These are phyloP conservation scores for Yamadazyma atlantica DNA, from an alignment of 1,139 yeast species.

Conservation along the genomic window DNA sequence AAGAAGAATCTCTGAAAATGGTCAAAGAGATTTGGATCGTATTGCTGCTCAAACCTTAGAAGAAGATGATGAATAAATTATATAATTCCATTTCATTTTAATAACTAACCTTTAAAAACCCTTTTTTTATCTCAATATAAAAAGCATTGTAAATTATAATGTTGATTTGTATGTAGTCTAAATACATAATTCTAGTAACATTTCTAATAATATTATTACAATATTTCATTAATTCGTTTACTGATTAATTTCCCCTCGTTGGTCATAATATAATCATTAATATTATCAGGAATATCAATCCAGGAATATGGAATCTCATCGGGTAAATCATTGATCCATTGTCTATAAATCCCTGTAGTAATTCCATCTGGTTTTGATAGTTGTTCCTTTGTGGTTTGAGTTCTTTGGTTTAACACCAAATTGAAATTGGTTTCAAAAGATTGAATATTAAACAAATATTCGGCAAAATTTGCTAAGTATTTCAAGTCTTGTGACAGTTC, in stretches of 20 bases:
- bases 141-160: slow-evolving; percentile 20
- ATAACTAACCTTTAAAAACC: slow-evolving; percentile 1
- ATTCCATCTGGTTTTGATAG: slow-evolving; percentile 51
- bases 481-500: slow-evolving; percentile 46
- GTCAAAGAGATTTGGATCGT: slow-evolving; percentile 99
- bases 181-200: slow-evolving; percentile 11
- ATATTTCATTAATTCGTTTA: slow-evolving; percentile 9
- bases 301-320: slow-evolving; percentile 60
- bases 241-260: slow-evolving; percentile 1
- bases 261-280: slow-evolving; percentile 11
- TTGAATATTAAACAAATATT: slow-evolving; percentile 23
- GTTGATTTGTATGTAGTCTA: slow-evolving; percentile 13
- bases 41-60: slow-evolving; percentile 99
- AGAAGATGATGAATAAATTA: slow-evolving; percentile 64
- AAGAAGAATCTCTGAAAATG: slow-evolving; percentile 98
- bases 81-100: slow-evolving; percentile 4
- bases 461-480: slow-evolving; percentile 26
- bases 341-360: slow-evolving; percentile 28
- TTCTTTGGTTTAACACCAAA: slow-evolving; percentile 24
- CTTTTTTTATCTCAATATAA: slow-evolving; percentile 7
- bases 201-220: too few relatives aligned
- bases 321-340: slow-evolving; percentile 60
- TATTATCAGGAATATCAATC: slow-evolving; percentile 56
- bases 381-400: neutral
- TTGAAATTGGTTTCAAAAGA: slow-evolving; percentile 30